Base-by-base conservation (phyloP, 768 basidiomycete genomes). In the Kwoniella dendrophila region DNA sequence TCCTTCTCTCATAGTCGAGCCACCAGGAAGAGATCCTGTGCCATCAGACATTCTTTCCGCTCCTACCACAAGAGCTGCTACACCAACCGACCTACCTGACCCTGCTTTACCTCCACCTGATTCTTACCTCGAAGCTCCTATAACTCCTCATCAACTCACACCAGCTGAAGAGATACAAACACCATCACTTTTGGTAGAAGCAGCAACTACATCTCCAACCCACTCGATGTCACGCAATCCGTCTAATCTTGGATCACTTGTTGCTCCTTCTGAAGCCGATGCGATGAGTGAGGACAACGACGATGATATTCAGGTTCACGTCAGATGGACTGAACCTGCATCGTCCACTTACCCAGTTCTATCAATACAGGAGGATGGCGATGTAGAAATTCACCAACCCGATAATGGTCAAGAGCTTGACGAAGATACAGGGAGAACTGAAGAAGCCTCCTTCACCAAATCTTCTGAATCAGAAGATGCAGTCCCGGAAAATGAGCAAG, bases 1-100 rank as follows among this genome's bases (percentile, higher is more conserved):
- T 0, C 56, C 62, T n/a, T 68, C 67, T 7, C 27, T 68, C 7
- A 56, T 68, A n/a, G 67, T 68, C 8, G 62, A 68, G 29, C 47
- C 62, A 30, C 54, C 67, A 16, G 56, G 45, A n/a, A 53, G 30
- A 7, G 62, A 67, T 27, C 40, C 62, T 26, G 20, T 33, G 7
- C 41, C 56, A 12, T 38, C n/a, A 11, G 54, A 51, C 16, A 50
- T 47, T 2, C 14, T 47, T 2, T 56, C 62, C 3, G 41, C 34
- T 1, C 55, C 56, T 2, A 48, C 32, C 0, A 41, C 57, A 4
- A 24, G 57, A 11, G 64, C 51, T 14, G 41, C 43, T 14, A 44
- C 61, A 2, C 53, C 61, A 5, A 43, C 48, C 6, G 40, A 51
- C n/a, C 29, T 66, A 11, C 64, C 64, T 18, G 64, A 61, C 53